Evolutionary conservation across 192 early-diverging fungal species (phyloP), one percentile per base, ranked within the genome.

Genomic region (Dissophora ornata): DNA sequence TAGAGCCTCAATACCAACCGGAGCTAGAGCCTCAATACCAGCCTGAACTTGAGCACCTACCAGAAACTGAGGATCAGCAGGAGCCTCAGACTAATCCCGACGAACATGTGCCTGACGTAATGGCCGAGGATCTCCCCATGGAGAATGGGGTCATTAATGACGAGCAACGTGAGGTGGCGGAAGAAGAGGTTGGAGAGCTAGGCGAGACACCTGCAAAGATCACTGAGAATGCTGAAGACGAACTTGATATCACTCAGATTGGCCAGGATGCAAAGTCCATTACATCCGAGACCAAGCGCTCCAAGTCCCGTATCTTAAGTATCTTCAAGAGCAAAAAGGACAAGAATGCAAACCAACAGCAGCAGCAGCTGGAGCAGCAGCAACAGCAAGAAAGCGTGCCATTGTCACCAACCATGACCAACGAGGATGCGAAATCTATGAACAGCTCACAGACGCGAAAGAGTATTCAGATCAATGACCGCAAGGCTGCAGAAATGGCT

Each of bases 261-360:
- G 18, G 44, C 47, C 63, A 54, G 28, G 69, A 62, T 29, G 22
- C 54, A 4, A 24, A 44, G 12, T 28, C 69, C 6, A 36, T 51
- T 24, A 44, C 16, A 8, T 48, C 64, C 2, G 52, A 51, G 9
- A 28, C 52, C 0, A 77, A 77, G 30, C 63, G 57, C 9, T 46
- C 50, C 16, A 77, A 62, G 65, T 57, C 73, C 7, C 64, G 73
- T 0, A 34, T 47, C 18, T 57, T 77, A 18, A 51, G 64, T n/a
- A 67, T 77, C 12, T 77, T 77, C 40, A 67, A 57, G 24, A 51
- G 47, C 34, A 77, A 77, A 53, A 77, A 77, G 64, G 62, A 49
- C 32, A 62, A 61, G 30, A 57, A 60, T 29, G 15, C 28, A 13
- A 44, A 57, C 0, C 24, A 46, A 16, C 11, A 2, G 2, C 28